phyloP scores from a whole-genome alignment of 2,329 filamentous ascomycete genomes.

The Microcyclosporella mali region DNA sequence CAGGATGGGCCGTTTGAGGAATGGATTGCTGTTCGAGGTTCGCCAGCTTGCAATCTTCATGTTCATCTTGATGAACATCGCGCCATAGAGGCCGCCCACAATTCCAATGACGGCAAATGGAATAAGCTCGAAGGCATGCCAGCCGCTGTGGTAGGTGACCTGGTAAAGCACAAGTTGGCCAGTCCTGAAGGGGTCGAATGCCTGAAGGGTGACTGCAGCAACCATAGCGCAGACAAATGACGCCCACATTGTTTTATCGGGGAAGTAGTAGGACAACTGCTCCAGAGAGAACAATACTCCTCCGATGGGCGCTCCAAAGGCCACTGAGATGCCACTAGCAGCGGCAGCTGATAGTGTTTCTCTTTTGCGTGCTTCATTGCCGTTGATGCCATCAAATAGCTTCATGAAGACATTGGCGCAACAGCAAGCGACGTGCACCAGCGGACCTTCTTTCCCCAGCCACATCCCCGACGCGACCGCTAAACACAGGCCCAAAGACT shows the following conservation, averaged over 20 bases:
- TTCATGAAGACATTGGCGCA: slow-evolving; percentile 94
- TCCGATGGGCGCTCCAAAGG: slow-evolving; percentile 88
- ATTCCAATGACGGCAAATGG: slow-evolving; percentile 84
- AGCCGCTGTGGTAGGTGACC: slow-evolving; percentile 82
- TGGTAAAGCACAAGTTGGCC: slow-evolving; percentile 95
- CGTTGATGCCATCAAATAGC: slow-evolving; percentile 70
- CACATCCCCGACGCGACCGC: slow-evolving; percentile 92
- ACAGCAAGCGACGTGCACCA: slow-evolving; percentile 95
- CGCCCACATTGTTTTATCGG: slow-evolving; percentile 99
- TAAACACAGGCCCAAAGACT: slow-evolving; percentile 82
- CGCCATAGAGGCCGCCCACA: slow-evolving; percentile 87
- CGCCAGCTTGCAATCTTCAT: slow-evolving; percentile 81
- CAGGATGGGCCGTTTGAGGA: slow-evolving; percentile 62
- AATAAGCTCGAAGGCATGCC: slow-evolving; percentile 90
- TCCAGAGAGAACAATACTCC: slow-evolving; percentile 95
- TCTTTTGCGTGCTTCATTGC: slow-evolving; percentile 89
- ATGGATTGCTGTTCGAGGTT: slow-evolving; percentile 55
- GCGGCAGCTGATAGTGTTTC: slow-evolving; percentile 90
- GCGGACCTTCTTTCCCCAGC: slow-evolving; percentile 90
- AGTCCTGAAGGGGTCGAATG: slow-evolving; percentile 87
- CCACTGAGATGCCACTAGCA: slow-evolving; percentile 85
- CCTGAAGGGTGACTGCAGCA: slow-evolving; percentile 88
- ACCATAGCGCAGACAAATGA: slow-evolving; percentile 99
- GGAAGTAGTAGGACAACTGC: slow-evolving; percentile 95
- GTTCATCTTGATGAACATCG: slow-evolving; percentile 90